A percentile compares a stretch with the other conserved stretches of the same genome.
Conservation (phyloP, 441 rosid genomes). For the Arabidopsis lyrata region DNA sequence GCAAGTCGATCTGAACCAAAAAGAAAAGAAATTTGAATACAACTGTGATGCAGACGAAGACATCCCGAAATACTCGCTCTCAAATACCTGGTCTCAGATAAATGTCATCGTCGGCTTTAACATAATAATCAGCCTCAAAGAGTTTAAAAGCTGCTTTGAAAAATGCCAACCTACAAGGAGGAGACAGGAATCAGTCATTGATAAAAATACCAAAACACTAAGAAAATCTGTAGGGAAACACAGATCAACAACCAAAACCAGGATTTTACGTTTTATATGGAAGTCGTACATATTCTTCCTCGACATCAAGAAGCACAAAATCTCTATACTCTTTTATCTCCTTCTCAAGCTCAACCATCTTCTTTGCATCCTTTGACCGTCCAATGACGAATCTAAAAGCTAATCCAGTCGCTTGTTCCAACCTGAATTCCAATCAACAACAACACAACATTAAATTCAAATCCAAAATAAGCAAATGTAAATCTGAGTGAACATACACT, state of each 20-base stretch:
- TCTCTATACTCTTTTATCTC: conserved; percentile 70
- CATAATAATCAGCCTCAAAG: conserved; percentile 80
- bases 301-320: conserved; percentile 71
- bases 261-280: conserved; percentile 74
- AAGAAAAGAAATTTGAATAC: background rate
- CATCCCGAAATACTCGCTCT: background rate
- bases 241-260: background rate
- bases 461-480: background rate
- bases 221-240: conserved; percentile 13
- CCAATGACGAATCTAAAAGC: conserved; percentile 83
- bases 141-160: conserved; percentile 75
- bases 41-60: background rate
- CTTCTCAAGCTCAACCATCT: conserved; percentile 67
- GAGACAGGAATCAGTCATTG: background rate
- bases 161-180: conserved; percentile 59
- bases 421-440: conserved; percentile 46
- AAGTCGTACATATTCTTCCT: conserved; percentile 70
- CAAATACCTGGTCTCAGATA: conserved; percentile 79
- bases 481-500: background rate
- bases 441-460: conserved; percentile 7
- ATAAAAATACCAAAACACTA: background rate
- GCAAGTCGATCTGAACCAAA: conserved; percentile 69
- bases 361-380: conserved; percentile 59
- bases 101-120: conserved; percentile 81
- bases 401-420: conserved; percentile 89